These are phyloP conservation scores for Trichoderma asperellum DNA, from an alignment of 2,329 filamentous ascomycete species.

Conservation along the genomic window DNA sequence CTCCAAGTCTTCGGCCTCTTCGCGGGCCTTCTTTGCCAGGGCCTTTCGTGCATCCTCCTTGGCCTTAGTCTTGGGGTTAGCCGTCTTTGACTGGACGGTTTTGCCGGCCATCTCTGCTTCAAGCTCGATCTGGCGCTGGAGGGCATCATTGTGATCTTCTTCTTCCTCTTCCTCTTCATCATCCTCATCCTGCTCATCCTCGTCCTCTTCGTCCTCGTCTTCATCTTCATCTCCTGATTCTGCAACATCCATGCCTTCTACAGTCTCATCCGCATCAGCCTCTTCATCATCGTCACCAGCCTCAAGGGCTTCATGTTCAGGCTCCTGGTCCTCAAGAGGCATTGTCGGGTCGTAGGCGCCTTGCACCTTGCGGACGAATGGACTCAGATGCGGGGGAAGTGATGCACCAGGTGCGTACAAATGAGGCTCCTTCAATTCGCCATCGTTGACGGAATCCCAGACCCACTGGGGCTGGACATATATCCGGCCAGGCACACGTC, in stretches of 20 bases:
- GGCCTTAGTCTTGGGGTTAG: slow-evolving; percentile 58
- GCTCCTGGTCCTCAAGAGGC: slow-evolving; percentile 83
- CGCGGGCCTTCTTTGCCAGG: slow-evolving; percentile 69
- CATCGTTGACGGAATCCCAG: slow-evolving; percentile 95
- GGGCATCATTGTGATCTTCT: slow-evolving; percentile 58
- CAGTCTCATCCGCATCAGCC: slow-evolving; percentile 52
- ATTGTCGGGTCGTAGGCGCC: slow-evolving; percentile 91
- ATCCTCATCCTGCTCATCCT: slow-evolving; percentile 53
- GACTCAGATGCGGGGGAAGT: slow-evolving; percentile 91
- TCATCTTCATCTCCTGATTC: slow-evolving; percentile 57
- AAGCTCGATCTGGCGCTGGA: slow-evolving; percentile 83
- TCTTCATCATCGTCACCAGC: slow-evolving; percentile 62
- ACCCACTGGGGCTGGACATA: slow-evolving; percentile 99
- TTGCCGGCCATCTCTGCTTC: slow-evolving; percentile 87
- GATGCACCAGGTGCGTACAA: slow-evolving; percentile 87
- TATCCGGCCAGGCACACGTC: slow-evolving; percentile 83
- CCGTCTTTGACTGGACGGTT: slow-evolving; percentile 54
- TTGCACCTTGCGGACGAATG: slow-evolving; percentile 86
- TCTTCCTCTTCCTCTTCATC: slow-evolving; percentile 50
- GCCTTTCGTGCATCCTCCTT: slow-evolving; percentile 73
- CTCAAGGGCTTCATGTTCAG: slow-evolving; percentile 79
- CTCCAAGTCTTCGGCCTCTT: slow-evolving; percentile 86
- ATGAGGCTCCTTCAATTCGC: slow-evolving; percentile 83
- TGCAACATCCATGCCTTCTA: slow-evolving; percentile 55
- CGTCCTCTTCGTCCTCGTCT: slow-evolving; percentile 66